These are phyloP conservation scores for Thecaphora frezii DNA, from an alignment of 1,284 basidiomycete species.

Conservation along the genomic window DNA sequence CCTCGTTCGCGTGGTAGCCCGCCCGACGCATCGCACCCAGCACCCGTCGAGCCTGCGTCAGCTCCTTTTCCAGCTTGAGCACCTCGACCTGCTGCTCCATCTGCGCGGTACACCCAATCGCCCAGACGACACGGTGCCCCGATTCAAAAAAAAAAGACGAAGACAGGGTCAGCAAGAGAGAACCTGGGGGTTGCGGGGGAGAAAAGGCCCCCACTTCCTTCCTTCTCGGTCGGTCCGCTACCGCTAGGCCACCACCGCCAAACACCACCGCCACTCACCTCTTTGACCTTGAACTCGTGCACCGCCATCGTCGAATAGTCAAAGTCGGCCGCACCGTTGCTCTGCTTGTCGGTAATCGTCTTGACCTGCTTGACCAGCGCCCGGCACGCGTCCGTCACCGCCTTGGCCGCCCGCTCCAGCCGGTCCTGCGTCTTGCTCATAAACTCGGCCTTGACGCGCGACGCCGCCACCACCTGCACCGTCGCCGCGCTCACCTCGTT, in stretches of 20 bases:
- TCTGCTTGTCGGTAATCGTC: conserved; percentile 82
- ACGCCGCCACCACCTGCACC: conserved; percentile 96
- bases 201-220: too few relatives aligned
- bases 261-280: conserved; percentile 35
- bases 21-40: conserved; percentile 56
- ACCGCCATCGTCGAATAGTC: conserved; percentile 91
- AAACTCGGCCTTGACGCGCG: conserved; percentile 93
- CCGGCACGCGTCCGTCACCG: conserved; percentile 97
- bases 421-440: conserved; percentile 98
- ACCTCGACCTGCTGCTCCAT: conserved; percentile 99
- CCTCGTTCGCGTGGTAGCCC: conserved; percentile 55
- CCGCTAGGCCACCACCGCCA: too few relatives aligned
- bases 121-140: too few relatives aligned
- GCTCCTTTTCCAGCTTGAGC: conserved; percentile 90
- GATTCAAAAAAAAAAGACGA: neutral
- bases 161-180: neutral
- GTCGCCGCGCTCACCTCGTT: conserved; percentile 97
- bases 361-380: conserved; percentile 96
- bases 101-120: conserved; percentile 61
- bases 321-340: conserved; percentile 71
- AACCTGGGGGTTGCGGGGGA: too few relatives aligned
- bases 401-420: conserved; percentile 92
- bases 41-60: conserved; percentile 63
- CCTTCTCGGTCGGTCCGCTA: too few relatives aligned
- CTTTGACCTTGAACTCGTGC: conserved; percentile 85